Evolutionary conservation across 257 asterid species (phyloP).

Genomic region (Solanum arcanum): DNA sequence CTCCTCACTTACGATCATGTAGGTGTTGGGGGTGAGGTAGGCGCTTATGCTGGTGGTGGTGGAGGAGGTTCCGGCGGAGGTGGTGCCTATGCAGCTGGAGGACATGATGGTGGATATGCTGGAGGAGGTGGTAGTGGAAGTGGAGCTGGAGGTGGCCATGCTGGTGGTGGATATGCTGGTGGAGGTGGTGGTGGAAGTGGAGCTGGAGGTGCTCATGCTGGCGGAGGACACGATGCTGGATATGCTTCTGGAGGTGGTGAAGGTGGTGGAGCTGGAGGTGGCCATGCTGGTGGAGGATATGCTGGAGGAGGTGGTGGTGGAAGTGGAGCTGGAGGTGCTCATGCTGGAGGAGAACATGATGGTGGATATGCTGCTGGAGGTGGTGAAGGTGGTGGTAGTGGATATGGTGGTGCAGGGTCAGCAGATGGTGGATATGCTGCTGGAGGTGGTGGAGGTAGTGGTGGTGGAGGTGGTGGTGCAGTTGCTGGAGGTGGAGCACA

Average conservation of each 20-base stretch:
- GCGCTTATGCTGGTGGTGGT: conserved; percentile 7
- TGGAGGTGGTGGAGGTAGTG: conserved; percentile 19
- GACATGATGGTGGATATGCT: neutral
- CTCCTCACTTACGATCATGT: conserved; percentile 6
- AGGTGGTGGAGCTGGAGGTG: conserved; percentile 7
- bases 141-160: conserved; percentile 11
- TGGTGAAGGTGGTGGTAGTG: conserved; percentile 19
- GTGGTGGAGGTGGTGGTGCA: conserved; percentile 1
- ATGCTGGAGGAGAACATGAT: conserved; percentile 2
- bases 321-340: conserved; percentile 7
- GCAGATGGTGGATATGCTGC: conserved; percentile 17
- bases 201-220: conserved; percentile 15
- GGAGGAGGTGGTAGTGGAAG: conserved; percentile 4
- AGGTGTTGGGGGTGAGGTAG: neutral
- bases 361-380: conserved; percentile 11
- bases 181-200: conserved; percentile 6
- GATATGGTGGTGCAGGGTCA: conserved; percentile 12
- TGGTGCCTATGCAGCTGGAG: conserved; percentile 1
- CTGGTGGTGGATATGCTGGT: neutral
- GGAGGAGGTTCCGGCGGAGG: conserved; percentile 1
- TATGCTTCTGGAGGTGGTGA: neutral
- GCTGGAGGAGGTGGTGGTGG: conserved; percentile 4
- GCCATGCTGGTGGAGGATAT: conserved; percentile 1
- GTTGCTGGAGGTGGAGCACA: conserved; percentile 9
- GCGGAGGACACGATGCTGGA: neutral